Conservation (phyloP, 208 protist species). For the Leishmania martiniquensis region DNA sequence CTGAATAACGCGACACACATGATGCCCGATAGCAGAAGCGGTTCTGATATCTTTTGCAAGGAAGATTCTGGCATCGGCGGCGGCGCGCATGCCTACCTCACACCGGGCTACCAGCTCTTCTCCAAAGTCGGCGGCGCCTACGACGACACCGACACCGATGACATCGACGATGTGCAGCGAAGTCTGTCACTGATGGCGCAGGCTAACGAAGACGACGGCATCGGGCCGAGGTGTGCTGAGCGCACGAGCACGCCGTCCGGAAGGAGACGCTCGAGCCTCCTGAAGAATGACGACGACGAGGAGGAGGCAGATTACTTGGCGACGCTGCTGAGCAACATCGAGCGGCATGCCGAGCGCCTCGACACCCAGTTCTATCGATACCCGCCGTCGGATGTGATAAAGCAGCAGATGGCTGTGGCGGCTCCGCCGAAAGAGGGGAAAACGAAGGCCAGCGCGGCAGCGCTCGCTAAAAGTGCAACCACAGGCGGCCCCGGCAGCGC, state of each 20-base stretch:
- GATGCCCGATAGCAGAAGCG: constrained; percentile 1
- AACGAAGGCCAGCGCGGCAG: constrained; percentile 3
- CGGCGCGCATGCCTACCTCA: constrained; percentile 15
- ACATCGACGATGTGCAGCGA: constrained; percentile 4
- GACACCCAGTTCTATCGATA: constrained; percentile 58
- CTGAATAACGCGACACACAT: constrained; percentile 11
- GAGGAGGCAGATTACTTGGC: constrained; percentile 26
- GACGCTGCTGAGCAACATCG: constrained; percentile 31
- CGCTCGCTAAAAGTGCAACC: not conserved
- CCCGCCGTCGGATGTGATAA: constrained; percentile 52
- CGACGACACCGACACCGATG: not conserved
- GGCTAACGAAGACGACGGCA: not conserved
- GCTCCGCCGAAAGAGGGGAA: constrained; percentile 4
- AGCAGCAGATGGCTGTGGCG: constrained; percentile 28
- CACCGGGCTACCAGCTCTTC: constrained; percentile 28
- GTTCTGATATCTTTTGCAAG: not conserved
- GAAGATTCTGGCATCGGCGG: not conserved
- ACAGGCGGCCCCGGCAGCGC: not conserved
- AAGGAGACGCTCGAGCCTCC: no score
- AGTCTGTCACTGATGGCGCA: constrained; percentile 8
- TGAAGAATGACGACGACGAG: constrained; percentile 4
- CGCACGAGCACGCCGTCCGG: not conserved
- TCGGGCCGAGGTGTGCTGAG: not conserved
- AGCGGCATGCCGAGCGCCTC: constrained; percentile 24
- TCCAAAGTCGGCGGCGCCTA: not conserved